Conservation (phyloP, 2,329 filamentous ascomycete genomes). For the Trichophaea hybrida region DNA sequence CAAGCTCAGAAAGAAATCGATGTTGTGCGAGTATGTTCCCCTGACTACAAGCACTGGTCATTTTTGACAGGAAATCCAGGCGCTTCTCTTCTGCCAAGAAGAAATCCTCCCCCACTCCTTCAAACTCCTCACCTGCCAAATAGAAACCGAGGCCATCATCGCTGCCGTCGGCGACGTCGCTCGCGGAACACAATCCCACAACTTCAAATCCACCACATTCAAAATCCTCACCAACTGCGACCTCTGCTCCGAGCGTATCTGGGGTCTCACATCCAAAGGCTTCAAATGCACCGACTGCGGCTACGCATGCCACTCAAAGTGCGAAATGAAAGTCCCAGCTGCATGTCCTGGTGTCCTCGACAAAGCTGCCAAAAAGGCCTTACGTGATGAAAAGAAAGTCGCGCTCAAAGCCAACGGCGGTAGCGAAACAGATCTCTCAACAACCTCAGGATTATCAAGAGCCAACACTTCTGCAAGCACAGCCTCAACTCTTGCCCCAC, state of each 20-base stretch:
- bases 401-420: conserved; percentile 12
- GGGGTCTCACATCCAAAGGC: conserved; percentile 91
- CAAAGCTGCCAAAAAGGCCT: conserved; percentile 90
- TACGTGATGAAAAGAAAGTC: conserved; percentile 32
- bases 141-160: conserved; percentile 89
- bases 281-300: conserved; percentile 94
- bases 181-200: conserved; percentile 82
- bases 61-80: conserved; percentile 12
- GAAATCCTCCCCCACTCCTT: conserved; percentile 71
- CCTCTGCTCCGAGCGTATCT: conserved; percentile 88
- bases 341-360: conserved; percentile 86
- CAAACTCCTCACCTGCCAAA: conserved; percentile 71
- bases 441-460: conserved; percentile 14
- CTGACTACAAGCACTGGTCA: neutral
- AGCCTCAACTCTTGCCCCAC: conserved; percentile 10
- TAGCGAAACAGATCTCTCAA: conserved; percentile 12
- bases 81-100: conserved; percentile 36
- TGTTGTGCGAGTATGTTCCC: conserved; percentile 20
- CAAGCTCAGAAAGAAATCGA: conserved; percentile 29
- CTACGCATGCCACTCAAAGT: conserved; percentile 97
- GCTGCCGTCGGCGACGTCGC: conserved; percentile 81
- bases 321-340: conserved; percentile 94
- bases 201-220: conserved; percentile 97
- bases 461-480: conserved; percentile 24
- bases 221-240: conserved; percentile 99